Evolutionary conservation across 176 grass and related monocot species (phyloP), one percentile per base, ranked within the genome.

Genomic region (Triticum dicoccoides): DNA sequence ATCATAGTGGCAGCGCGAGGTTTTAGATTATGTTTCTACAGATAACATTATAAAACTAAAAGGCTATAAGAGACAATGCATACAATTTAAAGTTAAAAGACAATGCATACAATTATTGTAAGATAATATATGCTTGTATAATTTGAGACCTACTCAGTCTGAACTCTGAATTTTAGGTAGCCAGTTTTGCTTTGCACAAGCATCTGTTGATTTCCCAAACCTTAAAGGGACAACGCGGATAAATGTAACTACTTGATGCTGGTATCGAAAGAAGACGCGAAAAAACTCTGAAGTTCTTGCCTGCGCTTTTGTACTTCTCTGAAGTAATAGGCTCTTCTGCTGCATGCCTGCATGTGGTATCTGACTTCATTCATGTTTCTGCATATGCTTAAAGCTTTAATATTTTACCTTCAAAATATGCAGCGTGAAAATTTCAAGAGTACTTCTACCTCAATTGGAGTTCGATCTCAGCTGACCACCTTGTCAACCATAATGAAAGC

Each of bases 401-500:
- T 82, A 42, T 89, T 85, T 65, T 74, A 59, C 47, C 56, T 89
- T 73, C 11, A 69, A 87, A 72, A 85, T 92, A 38, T 91, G 69
- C 89, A 98, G 97, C 66, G 97, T 90, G 92, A 72, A 76, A 98
- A 98, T 86, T 98, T 98, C 84, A 85, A 83, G 85, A 91, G 88
- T 88, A 98, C 94, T 14, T 87, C 86, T 51, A 96, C 89, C 84
- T 94, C 97, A 63, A 96, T 98, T 82, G 97, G 97, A 90, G 97
- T 98, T 86, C 90, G 90, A 82, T 92, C 97, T 78, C 94, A 98
- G 76, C 62, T 98, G 79, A 92, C 72, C 25, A 88, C 77, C 63
- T 88, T 98, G 73, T 89, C 93, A 83, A 65, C 85, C 67, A 86
- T 98, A 86, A 91, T 98, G 86, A 94, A 98, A 92, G 64, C 88